A percentile compares a stretch with the other conserved stretches of the same genome.
Evolutionary conservation across 257 asterid species (phyloP).

Genomic region (Solanum medicagineum): DNA sequence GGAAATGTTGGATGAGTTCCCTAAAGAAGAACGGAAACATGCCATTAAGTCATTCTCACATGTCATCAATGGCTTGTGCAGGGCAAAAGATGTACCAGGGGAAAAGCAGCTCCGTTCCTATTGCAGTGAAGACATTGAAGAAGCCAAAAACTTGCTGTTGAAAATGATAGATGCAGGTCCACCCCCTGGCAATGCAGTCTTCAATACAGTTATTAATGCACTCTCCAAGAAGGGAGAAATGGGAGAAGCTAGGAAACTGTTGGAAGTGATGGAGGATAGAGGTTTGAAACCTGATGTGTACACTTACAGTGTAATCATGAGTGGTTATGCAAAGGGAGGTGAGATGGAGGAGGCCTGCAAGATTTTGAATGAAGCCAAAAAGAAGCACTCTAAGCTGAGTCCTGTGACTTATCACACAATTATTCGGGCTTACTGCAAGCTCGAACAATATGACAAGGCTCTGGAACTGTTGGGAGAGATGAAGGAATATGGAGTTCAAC

Average conservation of each 20-base stretch:
- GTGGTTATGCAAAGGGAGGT: conserved; percentile 50
- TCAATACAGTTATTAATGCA: not conserved
- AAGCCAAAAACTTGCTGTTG: conserved; percentile 35
- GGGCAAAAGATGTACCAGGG: conserved; percentile 39
- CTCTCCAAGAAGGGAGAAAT: conserved; percentile 50
- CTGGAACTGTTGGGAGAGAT: too few relatives aligned
- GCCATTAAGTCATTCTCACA: conserved; percentile 35
- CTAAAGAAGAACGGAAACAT: conserved; percentile 1
- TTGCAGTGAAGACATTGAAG: conserved; percentile 31
- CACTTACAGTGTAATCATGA: conserved; percentile 64
- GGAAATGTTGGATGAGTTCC: conserved; percentile 41
- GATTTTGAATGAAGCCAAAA: conserved; percentile 58
- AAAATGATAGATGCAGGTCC: too few relatives aligned
- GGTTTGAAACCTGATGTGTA: conserved; percentile 82
- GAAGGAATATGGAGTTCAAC: too few relatives aligned
- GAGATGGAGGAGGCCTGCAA: conserved; percentile 66
- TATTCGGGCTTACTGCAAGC: too few relatives aligned
- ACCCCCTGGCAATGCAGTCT: too few relatives aligned
- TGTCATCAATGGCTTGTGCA: conserved; percentile 52
- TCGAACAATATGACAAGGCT: too few relatives aligned
- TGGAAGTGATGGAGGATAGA: conserved; percentile 51
- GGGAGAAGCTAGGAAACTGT: conserved; percentile 42
- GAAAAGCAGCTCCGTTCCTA: not conserved
- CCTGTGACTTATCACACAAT: too few relatives aligned
- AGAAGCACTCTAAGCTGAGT: conserved; percentile 34